Base-by-base conservation (phyloP, 345 rosid genomes). In the Arabidopsis thaliana region DNA sequence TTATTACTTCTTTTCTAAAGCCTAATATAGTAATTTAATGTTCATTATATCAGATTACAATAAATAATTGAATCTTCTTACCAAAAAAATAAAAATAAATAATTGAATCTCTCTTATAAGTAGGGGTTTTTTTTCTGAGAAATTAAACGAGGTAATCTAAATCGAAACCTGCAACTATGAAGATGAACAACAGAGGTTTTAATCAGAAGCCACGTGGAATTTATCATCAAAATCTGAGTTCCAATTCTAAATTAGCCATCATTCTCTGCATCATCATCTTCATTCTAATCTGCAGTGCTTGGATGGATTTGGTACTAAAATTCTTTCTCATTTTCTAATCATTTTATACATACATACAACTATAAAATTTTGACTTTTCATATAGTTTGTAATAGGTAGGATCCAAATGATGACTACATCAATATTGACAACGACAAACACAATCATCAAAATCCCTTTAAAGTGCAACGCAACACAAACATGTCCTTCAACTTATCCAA, bases 241-340 rank as follows among this genome's bases (percentile, higher is more conserved):
- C 2, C 9, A 44, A 6, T 20, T 23, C 57, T 30, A 63, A 52
- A 42, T 6, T 73, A 11, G 48, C 81, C 28, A 30, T 63, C 49
- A 65, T 79, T 14, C 8, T 71, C 46, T 42, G 49, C 63, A 20
- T 79, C 9, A 50, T 82, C 78, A 32, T 67, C 76, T 3, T 51
- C 77, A 14, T 68, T 65, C 24, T 84, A 55, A 8, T 71, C 12
- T 6, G 56, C 8, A 72, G 69, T 24, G 61, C 76, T 68, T 81
- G 73, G 75, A 57, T 45, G 10, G 61, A 82, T 48, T 2, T 79
- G 75, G 89, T 82, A 81, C 59, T 44, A 32, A 32, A 40, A 81
- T 13, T 42, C 33, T 42, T 45, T 33, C 50, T 41, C 25, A 40
- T 53, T 25, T 23, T 68, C 41, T 40, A 13, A 16, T 37, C 41